phyloP scores from a whole-genome alignment of 208 protist genomes.

The Lotmaria passim region DNA sequence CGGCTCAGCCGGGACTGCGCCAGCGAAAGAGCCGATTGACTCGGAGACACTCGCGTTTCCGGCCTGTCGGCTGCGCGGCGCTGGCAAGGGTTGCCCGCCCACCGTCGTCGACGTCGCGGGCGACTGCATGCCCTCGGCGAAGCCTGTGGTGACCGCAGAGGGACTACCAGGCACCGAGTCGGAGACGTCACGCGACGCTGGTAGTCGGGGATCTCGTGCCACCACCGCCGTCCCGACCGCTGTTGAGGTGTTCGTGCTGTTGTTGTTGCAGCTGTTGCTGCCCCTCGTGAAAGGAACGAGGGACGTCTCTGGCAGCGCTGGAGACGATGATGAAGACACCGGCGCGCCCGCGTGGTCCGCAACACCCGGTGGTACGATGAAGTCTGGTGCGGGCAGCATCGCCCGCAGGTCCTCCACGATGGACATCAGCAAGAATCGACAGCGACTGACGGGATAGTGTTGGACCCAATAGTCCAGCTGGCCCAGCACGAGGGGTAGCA shows the following conservation, averaged over 20 bases:
- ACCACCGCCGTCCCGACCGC: not conserved
- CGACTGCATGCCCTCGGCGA: slow-evolving; percentile 11
- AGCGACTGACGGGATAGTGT: slow-evolving; percentile 66
- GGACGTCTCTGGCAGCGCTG: not conserved
- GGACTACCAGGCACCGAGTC: not conserved
- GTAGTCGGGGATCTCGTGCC: not conserved
- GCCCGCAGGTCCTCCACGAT: slow-evolving; percentile 48
- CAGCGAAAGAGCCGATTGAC: slow-evolving; percentile 29
- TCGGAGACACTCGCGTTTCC: slow-evolving; percentile 30
- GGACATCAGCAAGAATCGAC: slow-evolving; percentile 72
- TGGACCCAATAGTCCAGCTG: slow-evolving; percentile 66
- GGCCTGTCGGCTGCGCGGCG: slow-evolving; percentile 44
- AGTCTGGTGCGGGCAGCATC: slow-evolving; percentile 13
- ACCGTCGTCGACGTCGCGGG: slow-evolving; percentile 37
- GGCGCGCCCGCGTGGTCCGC: no score
- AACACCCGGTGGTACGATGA: no score
- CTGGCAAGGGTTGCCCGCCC: slow-evolving; percentile 48
- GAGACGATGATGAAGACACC: not conserved
- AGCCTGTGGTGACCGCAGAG: not conserved
- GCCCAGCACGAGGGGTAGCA: slow-evolving; percentile 51
- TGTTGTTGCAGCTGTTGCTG: not conserved
- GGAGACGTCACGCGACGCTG: not conserved
- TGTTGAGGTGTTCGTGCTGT: not conserved
- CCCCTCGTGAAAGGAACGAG: not conserved
- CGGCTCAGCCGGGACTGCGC: not conserved